Conservation (phyloP, 2,329 filamentous ascomycete species). For the Monilinia aucupariae region DNA sequence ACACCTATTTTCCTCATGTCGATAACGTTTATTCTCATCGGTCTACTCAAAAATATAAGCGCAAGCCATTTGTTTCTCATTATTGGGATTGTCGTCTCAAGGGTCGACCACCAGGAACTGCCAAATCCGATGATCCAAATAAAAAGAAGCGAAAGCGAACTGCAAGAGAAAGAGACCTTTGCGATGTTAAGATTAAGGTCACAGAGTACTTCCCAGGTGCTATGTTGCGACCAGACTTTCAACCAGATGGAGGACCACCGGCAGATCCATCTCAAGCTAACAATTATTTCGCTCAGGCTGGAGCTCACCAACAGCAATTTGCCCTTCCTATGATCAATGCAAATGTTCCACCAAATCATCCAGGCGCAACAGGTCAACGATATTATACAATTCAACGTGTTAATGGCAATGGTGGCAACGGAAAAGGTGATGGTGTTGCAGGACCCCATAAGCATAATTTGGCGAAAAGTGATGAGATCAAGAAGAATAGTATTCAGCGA, state of each 20-base stretch:
- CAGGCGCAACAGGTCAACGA: slow-evolving; percentile 46
- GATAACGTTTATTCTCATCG: slow-evolving; percentile 83
- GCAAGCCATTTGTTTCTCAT: slow-evolving; percentile 75
- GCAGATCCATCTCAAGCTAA: slow-evolving; percentile 26
- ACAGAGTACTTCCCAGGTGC: slow-evolving; percentile 66
- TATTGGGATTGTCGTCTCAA: slow-evolving; percentile 84
- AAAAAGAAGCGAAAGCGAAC: slow-evolving; percentile 78
- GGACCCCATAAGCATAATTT: slow-evolving; percentile 71
- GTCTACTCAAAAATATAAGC: slow-evolving; percentile 75
- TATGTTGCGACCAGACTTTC: slow-evolving; percentile 34
- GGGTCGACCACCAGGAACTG: slow-evolving; percentile 70
- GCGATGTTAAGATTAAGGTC: slow-evolving; percentile 82
- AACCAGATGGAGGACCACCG: slow-evolving; percentile 30
- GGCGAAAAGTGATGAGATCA: slow-evolving; percentile 70
- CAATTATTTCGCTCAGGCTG: slow-evolving; percentile 32
- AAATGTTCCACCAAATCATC: slow-evolving; percentile 40
- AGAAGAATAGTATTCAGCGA: slow-evolving; percentile 72
- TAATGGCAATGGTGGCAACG: slow-evolving; percentile 70
- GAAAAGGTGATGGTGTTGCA: slow-evolving; percentile 62
- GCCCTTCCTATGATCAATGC: slow-evolving; percentile 41
- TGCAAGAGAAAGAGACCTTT: slow-evolving; percentile 71
- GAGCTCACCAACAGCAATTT: slow-evolving; percentile 35
- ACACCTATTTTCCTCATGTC: slow-evolving; percentile 76
- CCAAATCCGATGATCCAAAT: slow-evolving; percentile 71
- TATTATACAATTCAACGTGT: slow-evolving; percentile 74